Base-by-base conservation (phyloP, 306 rosid species). In the Potentilla sterilis region DNA sequence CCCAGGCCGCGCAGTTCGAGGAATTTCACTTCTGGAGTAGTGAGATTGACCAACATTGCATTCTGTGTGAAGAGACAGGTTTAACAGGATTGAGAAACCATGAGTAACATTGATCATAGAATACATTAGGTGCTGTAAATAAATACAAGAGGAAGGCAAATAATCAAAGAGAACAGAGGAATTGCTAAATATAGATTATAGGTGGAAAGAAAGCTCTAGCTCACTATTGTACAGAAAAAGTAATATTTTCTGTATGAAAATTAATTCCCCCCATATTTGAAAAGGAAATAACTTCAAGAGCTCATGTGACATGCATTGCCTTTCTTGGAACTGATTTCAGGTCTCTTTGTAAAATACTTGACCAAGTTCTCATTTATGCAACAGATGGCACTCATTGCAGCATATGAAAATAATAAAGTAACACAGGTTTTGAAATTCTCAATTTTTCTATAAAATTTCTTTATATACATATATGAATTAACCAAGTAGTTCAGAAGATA, bases 31-130 rank as follows among this genome's bases (percentile, higher is more conserved):
- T 79, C 87, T 87, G 47, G 96, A 92, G 84, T 87, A 87, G 72
- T 81, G 85, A 69, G 96, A 83, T 79, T 85, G 92, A 77, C 89
- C 96, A 81, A 87, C 81, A 79, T 54, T 86, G 82, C 84, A 81
- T 80, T 83, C 98, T 93, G 77, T 86, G 79, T 62, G 47, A 57
- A 87, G 75, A 64, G 77, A 84, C 66, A 83, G 22, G 46, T 78
- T 19, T 52, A 75, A 79, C 66, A 44, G 51, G 37, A 76, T 57
- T 37, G 52, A 67, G 67, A 64, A 74, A 37, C 35, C 19, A 21
- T 14, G 77, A 35, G 59, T 7, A 67, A 47, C 38, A 76, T 44
- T 24, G 42, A 24, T 76, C 24, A 44, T 32, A 49, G 67, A 40
- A 47, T 46, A 67, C n/a, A 67, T 32, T 52, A 10, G 32, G 61